Conservation (phyloP, 2,329 filamentous ascomycete species). For the Phaeosphaeriaceae sp. region DNA sequence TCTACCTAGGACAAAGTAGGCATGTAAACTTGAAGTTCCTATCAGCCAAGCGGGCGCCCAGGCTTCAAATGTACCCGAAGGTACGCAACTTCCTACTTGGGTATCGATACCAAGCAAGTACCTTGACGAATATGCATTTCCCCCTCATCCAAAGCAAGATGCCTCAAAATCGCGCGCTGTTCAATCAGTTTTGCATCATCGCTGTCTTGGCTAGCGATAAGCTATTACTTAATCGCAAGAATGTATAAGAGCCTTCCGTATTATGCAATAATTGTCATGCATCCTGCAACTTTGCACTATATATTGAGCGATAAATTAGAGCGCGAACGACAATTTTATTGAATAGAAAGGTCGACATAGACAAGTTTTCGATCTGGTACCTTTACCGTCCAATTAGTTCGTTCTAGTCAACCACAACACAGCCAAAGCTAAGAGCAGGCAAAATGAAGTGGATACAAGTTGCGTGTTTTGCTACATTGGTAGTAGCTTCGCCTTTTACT, state of each 20-base stretch:
- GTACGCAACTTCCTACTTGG: slow-evolving; percentile 26
- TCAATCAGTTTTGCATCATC: slow-evolving; percentile 1
- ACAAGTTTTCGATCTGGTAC: too few species aligned
- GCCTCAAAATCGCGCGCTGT: background rate
- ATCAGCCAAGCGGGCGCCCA: slow-evolving; percentile 15
- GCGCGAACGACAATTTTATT: too few species aligned
- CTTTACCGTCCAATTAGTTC: too few species aligned
- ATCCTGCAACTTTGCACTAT: too few species aligned
- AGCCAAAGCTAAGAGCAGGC: background rate
- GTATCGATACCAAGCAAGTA: slow-evolving; percentile 20
- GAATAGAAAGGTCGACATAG: too few species aligned
- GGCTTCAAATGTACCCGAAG: slow-evolving; percentile 2
- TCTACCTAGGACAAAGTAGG: background rate
- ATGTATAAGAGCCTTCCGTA: background rate
- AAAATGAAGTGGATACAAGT: slow-evolving; percentile 19
- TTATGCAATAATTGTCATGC: too few species aligned
- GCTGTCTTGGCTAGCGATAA: slow-evolving; percentile 6
- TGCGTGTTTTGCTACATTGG: slow-evolving; percentile 16
- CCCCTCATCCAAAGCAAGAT: slow-evolving; percentile 10
- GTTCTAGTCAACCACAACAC: too few species aligned
- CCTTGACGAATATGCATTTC: slow-evolving; percentile 21
- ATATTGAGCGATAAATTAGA: too few species aligned
- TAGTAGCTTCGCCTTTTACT: slow-evolving; percentile 13
- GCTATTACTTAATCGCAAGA: background rate
- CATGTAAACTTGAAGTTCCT: slow-evolving; percentile 6